Base-by-base conservation (phyloP, 768 basidiomycete genomes). In the Lentinula raphanica region DNA sequence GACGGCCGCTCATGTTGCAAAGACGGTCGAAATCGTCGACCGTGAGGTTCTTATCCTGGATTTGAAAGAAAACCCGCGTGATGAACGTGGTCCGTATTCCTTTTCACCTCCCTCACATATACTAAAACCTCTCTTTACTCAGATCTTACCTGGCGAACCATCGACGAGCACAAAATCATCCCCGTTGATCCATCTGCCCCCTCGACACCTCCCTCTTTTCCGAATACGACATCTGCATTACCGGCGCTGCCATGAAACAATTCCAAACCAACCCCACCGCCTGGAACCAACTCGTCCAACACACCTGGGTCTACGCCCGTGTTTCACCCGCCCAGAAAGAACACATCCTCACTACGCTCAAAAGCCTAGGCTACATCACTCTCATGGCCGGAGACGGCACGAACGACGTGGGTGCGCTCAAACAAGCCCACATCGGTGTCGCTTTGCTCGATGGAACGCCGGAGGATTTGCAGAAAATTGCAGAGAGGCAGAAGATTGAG, bases 381-480 rank as follows among this genome's bases (percentile, higher is more conserved):
- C 80, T 99, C 53, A 98, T 98, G 97, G 97, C 95, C 5, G 97
- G 97, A 53, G 97, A 99, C 68, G 97, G 97, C 29, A 99, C 97
- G 3, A 98, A 99, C 68, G 97, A 98, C 62, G 97, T 99, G 50
- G 97, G 97, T 23, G 97, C 97, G 2, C 82, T 99, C 54, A 99
- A 98, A 72, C 94, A 97, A 69, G 97, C 97, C 0, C 94, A 99
- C 70, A 89, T 99, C 59, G 96, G 97, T 51, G 91, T 98, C 28
- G 96, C 96, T 1, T 76, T 94, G 3, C 74, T 97, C 55, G 94
- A 98, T 66, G 94, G 96, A 0, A 92, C 94, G 0, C 82, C 83
- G 0, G 95, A 95, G 64, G 96, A 98, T 66, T 74, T 99, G 23
- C 83, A 91, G 71, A 92, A 90, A 72, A 98, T 98, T 61, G 92